Conservation (phyloP, 345 rosid genomes). For the Populus pruinosa region DNA sequence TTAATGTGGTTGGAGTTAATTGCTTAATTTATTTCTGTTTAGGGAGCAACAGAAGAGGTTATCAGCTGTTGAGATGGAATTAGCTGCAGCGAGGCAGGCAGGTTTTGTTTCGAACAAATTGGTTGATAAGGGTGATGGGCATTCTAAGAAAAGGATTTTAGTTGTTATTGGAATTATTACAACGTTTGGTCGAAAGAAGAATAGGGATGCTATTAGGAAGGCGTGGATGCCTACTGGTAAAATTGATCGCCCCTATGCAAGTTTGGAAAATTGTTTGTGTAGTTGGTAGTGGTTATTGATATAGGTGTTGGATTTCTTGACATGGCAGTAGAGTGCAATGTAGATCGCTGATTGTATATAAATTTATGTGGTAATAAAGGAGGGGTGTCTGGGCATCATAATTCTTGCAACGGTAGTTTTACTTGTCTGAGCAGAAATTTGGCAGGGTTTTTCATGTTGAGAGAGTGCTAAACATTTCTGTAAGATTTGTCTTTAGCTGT, state of each 20-base stretch:
- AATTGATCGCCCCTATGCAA: not conserved
- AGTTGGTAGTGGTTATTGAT: not conserved
- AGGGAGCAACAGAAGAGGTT: constrained; percentile 88
- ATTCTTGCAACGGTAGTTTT: not conserved
- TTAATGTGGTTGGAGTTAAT: not conserved
- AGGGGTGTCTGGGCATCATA: not conserved
- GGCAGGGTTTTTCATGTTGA: not conserved
- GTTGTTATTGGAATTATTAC: constrained; percentile 77
- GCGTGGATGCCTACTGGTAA: constrained; percentile 81
- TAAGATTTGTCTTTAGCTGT: not conserved
- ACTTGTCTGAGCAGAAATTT: not conserved
- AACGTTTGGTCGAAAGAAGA: constrained; percentile 63
- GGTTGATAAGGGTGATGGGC: constrained; percentile 26
- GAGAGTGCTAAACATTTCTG: not conserved
- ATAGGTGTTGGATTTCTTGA: not conserved
- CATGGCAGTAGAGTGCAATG: not conserved
- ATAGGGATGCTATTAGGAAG: constrained; percentile 79
- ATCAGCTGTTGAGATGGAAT: constrained; percentile 62
- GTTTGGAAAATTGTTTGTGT: not conserved
- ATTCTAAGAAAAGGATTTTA: constrained; percentile 52
- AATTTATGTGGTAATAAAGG: not conserved
- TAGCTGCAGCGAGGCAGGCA: constrained; percentile 58
- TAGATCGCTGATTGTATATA: not conserved
- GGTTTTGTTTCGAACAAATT: constrained; percentile 53
- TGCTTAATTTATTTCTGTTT: constrained; percentile 15